Base-by-base conservation (phyloP, 805 yeast species). In the Cyberlindnera amylophila region DNA sequence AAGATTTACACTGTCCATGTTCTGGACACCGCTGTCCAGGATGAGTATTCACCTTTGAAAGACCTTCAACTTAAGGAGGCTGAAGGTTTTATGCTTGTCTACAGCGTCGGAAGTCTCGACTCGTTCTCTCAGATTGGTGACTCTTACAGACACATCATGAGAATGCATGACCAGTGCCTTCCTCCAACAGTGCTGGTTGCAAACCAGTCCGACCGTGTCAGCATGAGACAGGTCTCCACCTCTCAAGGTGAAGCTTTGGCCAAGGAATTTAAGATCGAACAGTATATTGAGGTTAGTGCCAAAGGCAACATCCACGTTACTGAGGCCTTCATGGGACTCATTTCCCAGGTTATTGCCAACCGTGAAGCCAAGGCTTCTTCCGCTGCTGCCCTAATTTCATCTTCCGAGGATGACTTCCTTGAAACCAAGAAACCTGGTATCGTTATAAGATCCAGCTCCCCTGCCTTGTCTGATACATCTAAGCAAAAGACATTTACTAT, bases 21-120 rank as follows among this genome's bases (percentile, higher is more conserved):
- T 36, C 69, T 83, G 54, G 91, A 83, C 58, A 83, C 90, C 14
- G 90, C 89, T 6, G 85, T 86, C 24, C 89, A 82, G 66, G 93
- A 85, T 61, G 90, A 82, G 59, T 84, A 83, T 59, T 76, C 84
- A 33, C 83, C 88, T 26, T 61, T 77, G 71, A 66, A 76, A 46
- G 93, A 84, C 15, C 15, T 58, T 67, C 59, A 55, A 32, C 39
- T 45, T 10, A 37, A 38, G 17, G 50, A 55, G 31, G 53, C 55
- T 15, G 58, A 54, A 29, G 60, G 56, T 1, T 46, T 54, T 18
- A 21, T 54, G 7, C 35, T 55, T 3, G 51, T 50, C 4, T 55
- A 39, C 41, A 44, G 41, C n/a, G 47, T 51, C 4, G 44, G 44
- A 12, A 30, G 37, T 12, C 12, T 42, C 6, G 53, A 51, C 13